A percentile compares a stretch with the other conserved stretches of the same genome.
These are phyloP conservation scores for Ambrosia hybrid DNA, from an alignment of 140 eudicot genomes.

Conservation along the genomic window DNA sequence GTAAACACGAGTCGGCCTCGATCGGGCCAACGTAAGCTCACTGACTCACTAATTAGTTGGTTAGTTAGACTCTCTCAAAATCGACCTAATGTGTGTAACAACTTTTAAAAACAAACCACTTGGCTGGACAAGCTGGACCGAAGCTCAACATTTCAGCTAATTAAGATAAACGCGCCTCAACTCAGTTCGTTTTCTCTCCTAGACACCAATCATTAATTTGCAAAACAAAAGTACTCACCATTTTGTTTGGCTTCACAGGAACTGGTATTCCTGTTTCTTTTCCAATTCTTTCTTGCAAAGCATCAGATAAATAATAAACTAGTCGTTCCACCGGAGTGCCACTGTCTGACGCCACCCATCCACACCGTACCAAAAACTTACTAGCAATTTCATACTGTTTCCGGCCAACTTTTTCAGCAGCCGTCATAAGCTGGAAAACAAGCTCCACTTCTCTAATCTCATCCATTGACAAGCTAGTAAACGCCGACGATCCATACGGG, in stretches of 20 bases:
- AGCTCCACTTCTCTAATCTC: conserved; percentile 40
- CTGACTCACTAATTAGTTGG: no score
- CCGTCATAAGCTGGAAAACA: conserved; percentile 47
- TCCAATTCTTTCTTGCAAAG: conserved; percentile 38
- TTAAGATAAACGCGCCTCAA: no score
- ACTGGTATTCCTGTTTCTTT: conserved; percentile 39
- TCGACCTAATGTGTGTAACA: no score
- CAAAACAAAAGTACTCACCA: conserved; percentile 9
- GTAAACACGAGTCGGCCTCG: no score
- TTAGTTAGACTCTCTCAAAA: no score
- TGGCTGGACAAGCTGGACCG: no score
- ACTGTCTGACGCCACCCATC: conserved; percentile 37
- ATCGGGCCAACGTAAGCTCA: no score
- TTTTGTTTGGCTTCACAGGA: conserved; percentile 7
- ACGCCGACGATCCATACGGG: conserved; percentile 49
- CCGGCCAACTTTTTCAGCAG: conserved; percentile 51
- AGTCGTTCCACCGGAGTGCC: neutral
- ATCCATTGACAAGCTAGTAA: conserved; percentile 42
- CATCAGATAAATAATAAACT: conserved; percentile 40
- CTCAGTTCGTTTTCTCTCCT: no score
- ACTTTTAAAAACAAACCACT: no score
- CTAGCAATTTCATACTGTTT: conserved; percentile 47
- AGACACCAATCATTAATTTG: no score
- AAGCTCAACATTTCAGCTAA: no score
- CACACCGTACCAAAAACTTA: conserved; percentile 41